Conservation (phyloP, 257 asterid species). For the Gentiana macrophylla region DNA sequence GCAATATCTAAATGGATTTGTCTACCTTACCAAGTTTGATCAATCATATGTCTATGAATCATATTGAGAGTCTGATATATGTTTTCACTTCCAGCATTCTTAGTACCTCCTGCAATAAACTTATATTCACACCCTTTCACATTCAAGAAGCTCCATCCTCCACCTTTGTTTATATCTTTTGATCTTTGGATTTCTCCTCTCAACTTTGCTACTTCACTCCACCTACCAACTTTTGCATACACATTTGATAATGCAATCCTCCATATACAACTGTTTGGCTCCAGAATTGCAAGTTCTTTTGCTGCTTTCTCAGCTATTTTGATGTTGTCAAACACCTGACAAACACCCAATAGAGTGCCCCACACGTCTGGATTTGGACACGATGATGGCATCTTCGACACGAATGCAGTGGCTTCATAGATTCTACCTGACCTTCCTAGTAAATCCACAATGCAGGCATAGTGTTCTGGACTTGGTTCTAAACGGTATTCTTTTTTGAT, state of each 20-base stretch:
- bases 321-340: constrained; percentile 14
- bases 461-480: constrained; percentile 24
- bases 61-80: constrained; percentile 17
- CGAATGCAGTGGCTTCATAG: constrained; percentile 27
- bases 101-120: constrained; percentile 32
- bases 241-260: constrained; percentile 34
- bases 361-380: constrained; percentile 23
- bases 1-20: neutral
- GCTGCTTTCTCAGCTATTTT: constrained; percentile 32
- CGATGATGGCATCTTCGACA: constrained; percentile 15
- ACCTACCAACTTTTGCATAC: constrained; percentile 27
- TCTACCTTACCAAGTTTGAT: neutral
- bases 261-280: constrained; percentile 31
- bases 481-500: constrained; percentile 18
- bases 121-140: constrained; percentile 20
- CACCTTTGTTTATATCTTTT: constrained; percentile 24
- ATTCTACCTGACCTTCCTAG: constrained; percentile 35
- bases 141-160: constrained; percentile 42
- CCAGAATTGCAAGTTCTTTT: constrained; percentile 17
- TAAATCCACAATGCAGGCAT: constrained; percentile 35
- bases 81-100: constrained; percentile 10
- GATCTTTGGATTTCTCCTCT: constrained; percentile 25
- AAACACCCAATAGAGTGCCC: constrained; percentile 34
- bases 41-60: constrained; percentile 24
- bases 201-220: constrained; percentile 23